These are phyloP conservation scores for Epichloe gansuensis DNA, from an alignment of 2,329 filamentous ascomycete species.

Conservation along the genomic window DNA sequence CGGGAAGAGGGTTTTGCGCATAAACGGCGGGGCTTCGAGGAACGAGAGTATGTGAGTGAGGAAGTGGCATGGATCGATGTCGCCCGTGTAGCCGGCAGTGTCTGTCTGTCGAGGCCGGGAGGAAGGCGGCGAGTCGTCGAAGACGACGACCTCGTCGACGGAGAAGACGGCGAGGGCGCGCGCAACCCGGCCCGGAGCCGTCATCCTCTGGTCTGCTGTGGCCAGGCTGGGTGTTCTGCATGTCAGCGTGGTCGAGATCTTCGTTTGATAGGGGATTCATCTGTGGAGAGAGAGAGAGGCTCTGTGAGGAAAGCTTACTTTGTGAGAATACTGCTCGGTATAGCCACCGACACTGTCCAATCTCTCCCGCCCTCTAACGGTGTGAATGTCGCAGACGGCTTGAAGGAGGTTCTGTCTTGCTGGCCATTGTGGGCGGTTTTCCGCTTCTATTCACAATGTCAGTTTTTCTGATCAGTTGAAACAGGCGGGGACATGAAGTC, in stretches of 20 bases:
- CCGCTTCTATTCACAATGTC: constrained; percentile 29
- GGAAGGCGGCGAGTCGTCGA: constrained; percentile 50
- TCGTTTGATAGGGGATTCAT: neutral
- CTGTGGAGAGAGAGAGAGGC: neutral
- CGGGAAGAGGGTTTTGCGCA: constrained; percentile 63
- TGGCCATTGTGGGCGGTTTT: constrained; percentile 30
- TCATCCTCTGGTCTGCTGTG: constrained; percentile 63
- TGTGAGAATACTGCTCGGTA: constrained; percentile 65
- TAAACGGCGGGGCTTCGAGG: constrained; percentile 72
- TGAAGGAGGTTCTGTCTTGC: constrained; percentile 35
- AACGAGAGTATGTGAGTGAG: constrained; percentile 67
- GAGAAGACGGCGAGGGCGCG: constrained; percentile 72
- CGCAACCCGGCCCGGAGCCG: constrained; percentile 61
- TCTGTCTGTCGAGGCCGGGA: constrained; percentile 35
- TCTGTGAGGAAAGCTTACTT: constrained; percentile 37
- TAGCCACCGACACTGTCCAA: constrained; percentile 65
- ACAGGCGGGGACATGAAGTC: neutral
- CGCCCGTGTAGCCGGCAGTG: constrained; percentile 49
- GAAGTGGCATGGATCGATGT: constrained; percentile 66
- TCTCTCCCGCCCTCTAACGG: constrained; percentile 48
- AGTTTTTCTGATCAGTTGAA: neutral
- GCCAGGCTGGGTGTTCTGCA: constrained; percentile 37
- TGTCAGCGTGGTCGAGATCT: neutral
- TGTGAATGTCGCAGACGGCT: constrained; percentile 56
- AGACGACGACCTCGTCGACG: constrained; percentile 74